These are phyloP conservation scores for Aspergillus puulaauensis DNA, from an alignment of 2,329 filamentous ascomycete species.

Conservation along the genomic window DNA sequence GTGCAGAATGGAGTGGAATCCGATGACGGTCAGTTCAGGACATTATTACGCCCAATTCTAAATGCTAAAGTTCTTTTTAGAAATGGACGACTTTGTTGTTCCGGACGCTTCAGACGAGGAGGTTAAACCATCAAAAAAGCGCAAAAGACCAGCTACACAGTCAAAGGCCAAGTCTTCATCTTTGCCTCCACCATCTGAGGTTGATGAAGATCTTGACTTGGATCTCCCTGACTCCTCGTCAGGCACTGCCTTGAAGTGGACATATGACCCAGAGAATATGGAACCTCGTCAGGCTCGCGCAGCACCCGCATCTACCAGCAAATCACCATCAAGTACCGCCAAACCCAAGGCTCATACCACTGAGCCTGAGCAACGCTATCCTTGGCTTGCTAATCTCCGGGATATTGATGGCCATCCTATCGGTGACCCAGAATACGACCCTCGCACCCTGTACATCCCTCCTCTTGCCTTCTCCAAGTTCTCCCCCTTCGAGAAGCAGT, in stretches of 20 bases:
- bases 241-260: slow-evolving; percentile 83
- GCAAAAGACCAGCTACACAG: slow-evolving; percentile 62
- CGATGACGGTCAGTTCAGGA: slow-evolving; percentile 48
- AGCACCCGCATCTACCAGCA: slow-evolving; percentile 33
- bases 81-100: slow-evolving; percentile 85
- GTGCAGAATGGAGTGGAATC: slow-evolving; percentile 48
- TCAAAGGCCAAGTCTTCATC: slow-evolving; percentile 34
- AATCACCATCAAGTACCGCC: slow-evolving; percentile 34
- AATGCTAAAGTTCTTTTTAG: slow-evolving; percentile 44
- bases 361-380: slow-evolving; percentile 81
- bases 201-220: slow-evolving; percentile 56
- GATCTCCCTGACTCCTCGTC: slow-evolving; percentile 54
- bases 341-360: slow-evolving; percentile 72
- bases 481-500: slow-evolving; percentile 94
- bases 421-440: slow-evolving; percentile 85
- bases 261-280: slow-evolving; percentile 63
- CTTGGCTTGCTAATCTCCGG: slow-evolving; percentile 82
- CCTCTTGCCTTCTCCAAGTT: slow-evolving; percentile 77
- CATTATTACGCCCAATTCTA: background rate
- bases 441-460: slow-evolving; percentile 86
- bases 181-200: slow-evolving; percentile 47
- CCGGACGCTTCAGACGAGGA: slow-evolving; percentile 81
- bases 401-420: slow-evolving; percentile 81
- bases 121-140: slow-evolving; percentile 64
- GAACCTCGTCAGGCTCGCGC: slow-evolving; percentile 52